Evolutionary conservation across 164 flowering plant species (phyloP).

Genomic region (Piper longum): DNA sequence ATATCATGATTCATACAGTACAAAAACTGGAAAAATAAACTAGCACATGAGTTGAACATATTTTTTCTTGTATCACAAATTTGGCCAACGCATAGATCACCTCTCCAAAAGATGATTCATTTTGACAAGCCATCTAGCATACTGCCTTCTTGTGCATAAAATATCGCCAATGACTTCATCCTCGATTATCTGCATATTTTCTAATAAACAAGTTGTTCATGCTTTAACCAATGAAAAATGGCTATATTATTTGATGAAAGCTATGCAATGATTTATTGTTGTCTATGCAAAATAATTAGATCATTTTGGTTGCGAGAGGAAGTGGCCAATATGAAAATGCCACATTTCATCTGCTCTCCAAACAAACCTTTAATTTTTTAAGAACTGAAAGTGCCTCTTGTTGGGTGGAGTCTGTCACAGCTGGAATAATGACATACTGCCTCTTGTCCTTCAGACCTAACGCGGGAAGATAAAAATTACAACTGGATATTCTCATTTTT

Average conservation of each 20-base stretch:
- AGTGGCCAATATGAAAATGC: background rate
- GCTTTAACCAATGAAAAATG: background rate
- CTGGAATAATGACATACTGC: slow-evolving; percentile 31
- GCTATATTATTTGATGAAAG: background rate
- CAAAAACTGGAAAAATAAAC: background rate
- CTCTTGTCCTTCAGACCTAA: slow-evolving; percentile 18
- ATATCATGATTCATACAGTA: background rate
- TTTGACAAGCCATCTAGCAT: slow-evolving; percentile 78
- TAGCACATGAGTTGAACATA: background rate
- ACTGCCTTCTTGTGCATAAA: slow-evolving; percentile 78
- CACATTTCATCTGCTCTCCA: background rate
- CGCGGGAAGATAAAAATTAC: background rate
- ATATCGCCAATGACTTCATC: slow-evolving; percentile 43
- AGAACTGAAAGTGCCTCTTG: slow-evolving; percentile 51
- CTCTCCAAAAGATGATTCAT: slow-evolving; percentile 54
- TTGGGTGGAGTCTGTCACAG: slow-evolving; percentile 58
- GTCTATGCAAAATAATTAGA: background rate
- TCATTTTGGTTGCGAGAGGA: too few relatives aligned
- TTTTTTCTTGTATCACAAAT: background rate
- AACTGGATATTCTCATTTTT: too few relatives aligned
- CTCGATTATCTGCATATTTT: slow-evolving; percentile 57
- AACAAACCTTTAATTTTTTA: slow-evolving; percentile 70
- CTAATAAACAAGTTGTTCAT: background rate
- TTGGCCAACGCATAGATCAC: slow-evolving; percentile 20
- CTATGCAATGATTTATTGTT: background rate